Conservation (phyloP, 257 asterid genomes). For the Catharanthus roseus region DNA sequence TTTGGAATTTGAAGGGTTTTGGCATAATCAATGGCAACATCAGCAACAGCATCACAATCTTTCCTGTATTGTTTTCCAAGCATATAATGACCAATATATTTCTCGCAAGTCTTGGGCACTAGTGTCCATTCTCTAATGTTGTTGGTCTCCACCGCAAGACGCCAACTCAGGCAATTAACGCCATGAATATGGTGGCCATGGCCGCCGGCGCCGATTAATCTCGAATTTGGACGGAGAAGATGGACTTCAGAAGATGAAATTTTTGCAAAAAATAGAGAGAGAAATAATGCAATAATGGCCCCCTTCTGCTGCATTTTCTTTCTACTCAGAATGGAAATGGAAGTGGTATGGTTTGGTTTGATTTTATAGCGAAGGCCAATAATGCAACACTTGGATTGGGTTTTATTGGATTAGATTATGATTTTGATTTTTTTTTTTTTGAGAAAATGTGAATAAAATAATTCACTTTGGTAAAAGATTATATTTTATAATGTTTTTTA, state of each 20-base stretch:
- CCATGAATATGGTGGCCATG: slow-evolving; percentile 19
- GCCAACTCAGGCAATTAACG: slow-evolving; percentile 70
- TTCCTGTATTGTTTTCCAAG: slow-evolving; percentile 50
- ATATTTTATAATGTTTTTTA: no score
- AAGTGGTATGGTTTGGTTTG: no score
- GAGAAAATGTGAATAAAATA: no score
- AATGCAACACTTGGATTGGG: no score
- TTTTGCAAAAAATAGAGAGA: not conserved
- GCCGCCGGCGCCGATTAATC: slow-evolving; percentile 22
- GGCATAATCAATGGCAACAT: slow-evolving; percentile 42
- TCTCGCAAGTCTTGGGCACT: slow-evolving; percentile 47
- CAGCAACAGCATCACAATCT: slow-evolving; percentile 45
- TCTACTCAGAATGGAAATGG: no score
- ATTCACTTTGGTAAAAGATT: no score
- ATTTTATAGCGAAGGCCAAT: no score
- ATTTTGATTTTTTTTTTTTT: no score
- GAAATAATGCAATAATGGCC: not conserved
- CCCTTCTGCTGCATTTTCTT: no score
- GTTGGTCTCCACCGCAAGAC: slow-evolving; percentile 62
- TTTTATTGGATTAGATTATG: no score
- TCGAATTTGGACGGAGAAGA: slow-evolving; percentile 38
- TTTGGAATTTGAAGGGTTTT: slow-evolving; percentile 21
- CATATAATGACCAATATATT: slow-evolving; percentile 61
- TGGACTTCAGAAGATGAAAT: slow-evolving; percentile 25
- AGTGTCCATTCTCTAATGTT: slow-evolving; percentile 38